Evolutionary conservation across 495 filamentous ascomycete genomes (phyloP).

Genomic region (Neurospora hispaniola): DNA sequence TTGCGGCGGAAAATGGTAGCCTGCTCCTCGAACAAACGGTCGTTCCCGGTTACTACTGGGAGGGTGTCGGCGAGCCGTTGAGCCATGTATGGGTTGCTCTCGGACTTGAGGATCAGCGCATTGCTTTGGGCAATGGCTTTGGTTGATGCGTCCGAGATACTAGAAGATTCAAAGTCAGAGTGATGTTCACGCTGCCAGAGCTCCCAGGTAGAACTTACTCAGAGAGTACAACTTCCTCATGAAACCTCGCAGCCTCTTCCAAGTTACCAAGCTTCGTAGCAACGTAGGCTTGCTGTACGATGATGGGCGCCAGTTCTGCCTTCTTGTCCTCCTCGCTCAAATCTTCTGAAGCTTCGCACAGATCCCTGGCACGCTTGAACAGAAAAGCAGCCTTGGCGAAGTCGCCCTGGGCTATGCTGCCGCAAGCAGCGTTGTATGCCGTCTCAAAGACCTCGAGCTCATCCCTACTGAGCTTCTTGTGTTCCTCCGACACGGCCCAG

Average conservation of each 20-base stretch:
- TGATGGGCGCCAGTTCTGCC: slow-evolving; percentile 73
- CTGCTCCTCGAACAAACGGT: slow-evolving; percentile 73
- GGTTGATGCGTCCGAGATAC: slow-evolving; percentile 69
- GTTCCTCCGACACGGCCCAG: slow-evolving; percentile 25
- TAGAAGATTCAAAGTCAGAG: slow-evolving; percentile 27
- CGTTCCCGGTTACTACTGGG: slow-evolving; percentile 47
- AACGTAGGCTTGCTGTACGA: slow-evolving; percentile 79
- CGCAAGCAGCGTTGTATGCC: slow-evolving; percentile 85
- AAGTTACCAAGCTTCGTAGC: slow-evolving; percentile 59
- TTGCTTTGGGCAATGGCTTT: slow-evolving; percentile 74
- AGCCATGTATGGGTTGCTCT: slow-evolving; percentile 66
- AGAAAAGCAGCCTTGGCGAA: slow-evolving; percentile 64
- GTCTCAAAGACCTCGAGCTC: slow-evolving; percentile 90
- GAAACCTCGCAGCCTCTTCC: slow-evolving; percentile 59
- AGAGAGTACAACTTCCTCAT: slow-evolving; percentile 44
- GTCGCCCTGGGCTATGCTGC: slow-evolving; percentile 70
- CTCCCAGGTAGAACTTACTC: slow-evolving; percentile 21
- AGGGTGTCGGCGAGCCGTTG: slow-evolving; percentile 55
- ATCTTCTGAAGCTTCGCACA: slow-evolving; percentile 78
- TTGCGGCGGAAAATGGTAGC: slow-evolving; percentile 56
- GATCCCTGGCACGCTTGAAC: slow-evolving; percentile 73
- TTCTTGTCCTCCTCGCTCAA: slow-evolving; percentile 72
- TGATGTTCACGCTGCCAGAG: neutral
- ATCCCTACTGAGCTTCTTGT: slow-evolving; percentile 51
- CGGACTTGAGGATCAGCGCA: slow-evolving; percentile 46